Evolutionary conservation across 306 rosid species (phyloP).

Genomic region (Vicia sativa): DNA sequence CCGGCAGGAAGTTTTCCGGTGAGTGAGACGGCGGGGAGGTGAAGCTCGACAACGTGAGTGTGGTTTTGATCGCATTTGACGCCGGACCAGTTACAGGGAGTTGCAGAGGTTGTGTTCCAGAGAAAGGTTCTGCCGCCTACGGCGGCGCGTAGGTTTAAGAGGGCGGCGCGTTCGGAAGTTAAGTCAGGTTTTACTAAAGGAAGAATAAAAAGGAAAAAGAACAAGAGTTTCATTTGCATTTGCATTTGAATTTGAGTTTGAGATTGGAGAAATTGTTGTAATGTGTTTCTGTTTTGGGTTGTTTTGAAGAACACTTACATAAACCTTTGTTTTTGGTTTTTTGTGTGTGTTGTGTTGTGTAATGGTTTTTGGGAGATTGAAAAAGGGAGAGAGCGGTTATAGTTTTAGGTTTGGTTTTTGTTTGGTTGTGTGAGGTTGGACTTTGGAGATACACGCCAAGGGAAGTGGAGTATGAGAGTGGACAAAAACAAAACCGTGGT

Average conservation of each 20-base stretch:
- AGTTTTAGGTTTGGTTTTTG: constrained; percentile 11
- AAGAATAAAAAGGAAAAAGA: constrained; percentile 23
- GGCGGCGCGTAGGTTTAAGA: constrained; percentile 52
- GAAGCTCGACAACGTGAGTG: constrained; percentile 47
- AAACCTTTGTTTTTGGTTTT: background rate
- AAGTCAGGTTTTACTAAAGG: constrained; percentile 41
- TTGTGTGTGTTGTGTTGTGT: background rate
- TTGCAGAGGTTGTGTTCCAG: constrained; percentile 36
- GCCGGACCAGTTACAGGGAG: constrained; percentile 60
- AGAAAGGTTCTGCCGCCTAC: constrained; percentile 52
- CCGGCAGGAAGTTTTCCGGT: constrained; percentile 56
- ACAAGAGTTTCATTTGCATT: constrained; percentile 7
- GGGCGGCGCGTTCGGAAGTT: constrained; percentile 53
- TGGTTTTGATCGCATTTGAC: constrained; percentile 46
- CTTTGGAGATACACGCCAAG: background rate
- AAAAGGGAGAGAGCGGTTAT: constrained; percentile 14
- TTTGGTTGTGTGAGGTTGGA: constrained; percentile 2
- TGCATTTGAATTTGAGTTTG: background rate
- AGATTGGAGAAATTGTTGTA: background rate
- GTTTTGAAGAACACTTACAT: background rate
- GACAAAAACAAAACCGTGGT: background rate
- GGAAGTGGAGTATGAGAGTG: constrained; percentile 16
- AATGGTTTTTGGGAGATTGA: background rate
- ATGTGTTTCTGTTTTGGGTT: background rate
- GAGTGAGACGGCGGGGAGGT: constrained; percentile 60